Evolutionary conservation across 1,284 basidiomycete species (phyloP), one percentile per base, ranked within the genome.

Genomic region (Lignosus rhinocerotis): DNA sequence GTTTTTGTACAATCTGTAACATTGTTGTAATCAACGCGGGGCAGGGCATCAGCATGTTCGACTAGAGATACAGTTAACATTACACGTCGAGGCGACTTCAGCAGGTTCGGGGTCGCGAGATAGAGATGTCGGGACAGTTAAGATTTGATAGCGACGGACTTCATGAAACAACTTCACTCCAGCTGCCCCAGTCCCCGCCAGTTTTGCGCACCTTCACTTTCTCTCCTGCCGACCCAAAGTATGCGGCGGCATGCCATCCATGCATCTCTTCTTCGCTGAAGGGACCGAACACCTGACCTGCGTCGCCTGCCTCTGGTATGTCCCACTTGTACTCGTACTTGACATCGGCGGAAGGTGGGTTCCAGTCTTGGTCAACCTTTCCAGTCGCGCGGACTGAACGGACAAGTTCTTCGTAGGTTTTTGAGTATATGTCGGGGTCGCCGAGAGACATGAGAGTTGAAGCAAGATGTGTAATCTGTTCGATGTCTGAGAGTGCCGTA

Each of bases 261-360:
- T 79, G 79, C 81, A 94, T 84, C 61, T 93, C 88, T 4, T 87
- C 84, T 70, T 88, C 87, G 39, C 78, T 76, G 67, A 88, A 94
- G 6, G 92, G 92, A 2, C 92, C 92, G 68, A 90, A 93, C 3
- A 80, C 75, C 60, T 87, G 80, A 17, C 79, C 72, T 53, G 78
- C 72, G 8, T 68, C 71, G 30, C 78, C 77, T 17, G 76, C 74
- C 46, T 76, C 80, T 31, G 81, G 80, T 19, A 82, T 71, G 56
- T 83, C 80, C 92, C 92, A 94, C 67, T 82, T 86, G 72, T 92
- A 94, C 69, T 92, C 88, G 72, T 87, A 93, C 69, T 80, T 81
- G 56, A 86, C 74, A 68, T 91, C 84, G 16, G 86, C 83, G n/a
- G 89, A 90, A 1, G 88, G 87, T 12, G 92, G 90, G 0, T 79